A percentile compares a stretch with the other conserved stretches of the same genome.
Evolutionary conservation across 495 filamentous ascomycete genomes (phyloP).

Genomic region (Penicillium dipodomyicola): DNA sequence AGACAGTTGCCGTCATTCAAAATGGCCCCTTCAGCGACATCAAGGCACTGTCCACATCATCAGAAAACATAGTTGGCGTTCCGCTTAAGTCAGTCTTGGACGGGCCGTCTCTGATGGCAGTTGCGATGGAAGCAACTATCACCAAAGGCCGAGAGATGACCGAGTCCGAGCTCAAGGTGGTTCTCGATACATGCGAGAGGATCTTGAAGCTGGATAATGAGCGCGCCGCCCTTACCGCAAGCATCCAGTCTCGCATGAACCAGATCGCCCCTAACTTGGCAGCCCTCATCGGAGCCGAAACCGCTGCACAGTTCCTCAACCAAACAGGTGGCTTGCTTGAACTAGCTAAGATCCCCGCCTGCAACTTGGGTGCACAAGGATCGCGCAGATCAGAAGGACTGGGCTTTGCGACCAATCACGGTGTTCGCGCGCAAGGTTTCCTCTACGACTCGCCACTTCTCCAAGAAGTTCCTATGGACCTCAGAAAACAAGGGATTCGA

Average conservation of each 20-base stretch:
- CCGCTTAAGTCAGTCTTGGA: slow-evolving; percentile 78
- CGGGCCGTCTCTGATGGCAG: slow-evolving; percentile 88
- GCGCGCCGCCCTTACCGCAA: slow-evolving; percentile 84
- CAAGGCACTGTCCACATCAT: slow-evolving; percentile 64
- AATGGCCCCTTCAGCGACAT: slow-evolving; percentile 93
- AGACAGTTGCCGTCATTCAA: slow-evolving; percentile 87
- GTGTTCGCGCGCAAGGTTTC: slow-evolving; percentile 88
- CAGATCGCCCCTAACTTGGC: slow-evolving; percentile 94
- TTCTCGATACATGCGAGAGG: slow-evolving; percentile 80
- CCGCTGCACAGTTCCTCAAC: slow-evolving; percentile 93
- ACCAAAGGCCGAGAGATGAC: slow-evolving; percentile 77
- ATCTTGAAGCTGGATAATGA: slow-evolving; percentile 82
- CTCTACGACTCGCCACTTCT: slow-evolving; percentile 90
- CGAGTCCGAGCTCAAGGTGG: slow-evolving; percentile 67
- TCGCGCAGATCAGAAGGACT: slow-evolving; percentile 79
- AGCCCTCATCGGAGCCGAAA: slow-evolving; percentile 89
- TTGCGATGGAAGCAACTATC: slow-evolving; percentile 91
- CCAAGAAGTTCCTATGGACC: slow-evolving; percentile 73
- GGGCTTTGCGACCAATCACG: slow-evolving; percentile 91
- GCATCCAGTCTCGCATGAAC: slow-evolving; percentile 96
- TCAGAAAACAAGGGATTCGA: slow-evolving; percentile 93
- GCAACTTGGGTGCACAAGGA: slow-evolving; percentile 86
- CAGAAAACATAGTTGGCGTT: slow-evolving; percentile 70
- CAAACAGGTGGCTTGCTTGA: slow-evolving; percentile 84
- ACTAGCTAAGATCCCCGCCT: slow-evolving; percentile 86